A percentile compares a stretch with the other conserved stretches of the same genome.
Evolutionary conservation across 2,329 filamentous ascomycete species (phyloP).

Genomic region (Clathrospora elynae): DNA sequence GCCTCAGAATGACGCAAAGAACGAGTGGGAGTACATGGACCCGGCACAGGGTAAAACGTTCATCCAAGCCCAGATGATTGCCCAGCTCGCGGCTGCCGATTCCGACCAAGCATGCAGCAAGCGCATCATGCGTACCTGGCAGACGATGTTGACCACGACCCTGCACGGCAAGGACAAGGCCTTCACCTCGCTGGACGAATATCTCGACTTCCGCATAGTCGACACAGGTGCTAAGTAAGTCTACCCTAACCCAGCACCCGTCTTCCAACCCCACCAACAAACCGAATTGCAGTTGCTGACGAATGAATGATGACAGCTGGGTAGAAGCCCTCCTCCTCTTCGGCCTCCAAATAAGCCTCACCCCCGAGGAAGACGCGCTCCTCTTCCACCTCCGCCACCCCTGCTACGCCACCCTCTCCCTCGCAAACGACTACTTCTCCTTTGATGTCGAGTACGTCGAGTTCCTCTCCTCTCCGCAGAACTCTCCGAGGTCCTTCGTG

Average conservation of each 20-base stretch:
- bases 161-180: background rate
- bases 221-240: conserved; percentile 1
- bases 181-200: conserved; percentile 1
- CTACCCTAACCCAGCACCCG: too few relatives aligned
- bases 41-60: background rate
- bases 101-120: background rate
- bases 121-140: background rate
- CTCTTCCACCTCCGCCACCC: conserved; percentile 2
- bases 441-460: conserved; percentile 8
- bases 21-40: conserved; percentile 1
- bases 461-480: too few relatives aligned
- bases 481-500: too few relatives aligned
- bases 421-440: conserved; percentile 4
- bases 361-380: conserved; percentile 1
- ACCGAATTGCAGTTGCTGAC: too few relatives aligned
- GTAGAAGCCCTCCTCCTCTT: conserved; percentile 2
- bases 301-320: too few relatives aligned
- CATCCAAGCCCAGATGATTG: background rate
- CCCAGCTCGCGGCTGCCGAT: background rate
- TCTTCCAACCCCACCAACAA: too few relatives aligned
- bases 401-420: background rate
- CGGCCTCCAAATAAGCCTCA: conserved; percentile 4
- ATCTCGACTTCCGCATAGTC: conserved; percentile 1
- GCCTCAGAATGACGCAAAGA: background rate
- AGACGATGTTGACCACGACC: background rate